phyloP scores from a whole-genome alignment of 495 filamentous ascomycete genomes.

The Jackrogersella multiformis region DNA sequence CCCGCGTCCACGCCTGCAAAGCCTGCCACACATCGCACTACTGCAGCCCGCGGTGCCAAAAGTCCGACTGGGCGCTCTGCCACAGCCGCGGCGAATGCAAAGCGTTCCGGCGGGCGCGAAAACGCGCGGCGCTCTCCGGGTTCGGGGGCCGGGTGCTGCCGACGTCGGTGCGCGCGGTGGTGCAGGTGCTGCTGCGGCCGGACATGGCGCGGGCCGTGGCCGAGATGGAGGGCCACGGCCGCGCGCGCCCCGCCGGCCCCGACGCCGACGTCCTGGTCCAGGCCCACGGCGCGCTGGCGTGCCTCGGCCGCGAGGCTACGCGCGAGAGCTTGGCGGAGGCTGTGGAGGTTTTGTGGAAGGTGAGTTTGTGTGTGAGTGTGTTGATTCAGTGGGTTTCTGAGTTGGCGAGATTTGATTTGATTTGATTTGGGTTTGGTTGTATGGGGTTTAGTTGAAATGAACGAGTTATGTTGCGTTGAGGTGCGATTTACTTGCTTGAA shows the following conservation, averaged over 20 bases:
- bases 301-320: conserved; percentile 42
- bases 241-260: conserved; percentile 2
- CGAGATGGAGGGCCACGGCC: conserved; percentile 50
- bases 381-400: no score
- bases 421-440: no score
- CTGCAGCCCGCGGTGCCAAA: conserved; percentile 64
- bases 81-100: conserved; percentile 63
- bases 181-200: conserved; percentile 54
- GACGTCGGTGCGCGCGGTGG: conserved; percentile 56
- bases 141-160: conserved; percentile 45
- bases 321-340: conserved; percentile 46
- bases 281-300: conserved; percentile 54
- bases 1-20: conserved; percentile 48
- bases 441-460: no score
- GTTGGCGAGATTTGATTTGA: no score
- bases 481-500: no score
- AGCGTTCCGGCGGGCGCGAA: conserved; percentile 48
- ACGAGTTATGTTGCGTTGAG: no score
- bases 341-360: conserved; percentile 54
- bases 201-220: conserved; percentile 42
- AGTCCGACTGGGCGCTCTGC: conserved; percentile 60
- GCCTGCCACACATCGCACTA: conserved; percentile 62
- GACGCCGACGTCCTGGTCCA: conserved; percentile 51
- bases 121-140: not conserved
- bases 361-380: conserved; percentile 20